Conservation (phyloP, 768 basidiomycete species). For the Peribolospora kevripleyi region DNA sequence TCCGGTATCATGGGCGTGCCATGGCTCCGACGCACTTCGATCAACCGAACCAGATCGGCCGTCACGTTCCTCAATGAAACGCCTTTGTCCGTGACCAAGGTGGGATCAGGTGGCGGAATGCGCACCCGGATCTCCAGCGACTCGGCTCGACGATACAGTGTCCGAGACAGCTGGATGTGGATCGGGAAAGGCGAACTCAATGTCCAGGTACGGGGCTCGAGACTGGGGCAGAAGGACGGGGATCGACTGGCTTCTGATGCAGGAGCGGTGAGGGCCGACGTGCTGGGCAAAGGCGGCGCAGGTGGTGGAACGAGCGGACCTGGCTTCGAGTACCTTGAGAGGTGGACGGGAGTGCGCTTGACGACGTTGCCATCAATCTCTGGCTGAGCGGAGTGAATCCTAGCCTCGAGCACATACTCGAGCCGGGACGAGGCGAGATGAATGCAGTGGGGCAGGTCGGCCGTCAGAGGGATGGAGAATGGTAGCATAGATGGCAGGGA, state of each 20-base stretch:
- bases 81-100: conserved; percentile 43
- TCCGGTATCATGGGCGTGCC: conserved; percentile 16
- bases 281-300: too few relatives aligned
- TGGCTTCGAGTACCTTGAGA: not conserved
- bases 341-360: not conserved
- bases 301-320: too few relatives aligned
- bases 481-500: conserved; percentile 38
- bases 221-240: too few relatives aligned
- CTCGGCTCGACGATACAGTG: conserved; percentile 46
- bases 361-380: not conserved
- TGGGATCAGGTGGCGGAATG: conserved; percentile 45
- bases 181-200: conserved; percentile 35
- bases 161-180: conserved; percentile 44
- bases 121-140: conserved; percentile 55
- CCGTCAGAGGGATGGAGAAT: conserved; percentile 55
- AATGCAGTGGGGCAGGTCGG: conserved; percentile 62
- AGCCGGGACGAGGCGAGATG: conserved; percentile 51
- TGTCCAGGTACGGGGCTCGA: not conserved
- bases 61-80: conserved; percentile 55
- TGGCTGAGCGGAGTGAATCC: conserved; percentile 26
- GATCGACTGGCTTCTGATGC: too few relatives aligned
- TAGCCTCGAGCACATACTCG: conserved; percentile 43
- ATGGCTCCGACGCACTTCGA: conserved; percentile 26
- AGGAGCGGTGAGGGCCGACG: too few relatives aligned
- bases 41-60: conserved; percentile 44